Evolutionary conservation across 1,284 basidiomycete species (phyloP), one percentile per base, ranked within the genome.

Genomic region (Apiotrichum veenhuisii): DNA sequence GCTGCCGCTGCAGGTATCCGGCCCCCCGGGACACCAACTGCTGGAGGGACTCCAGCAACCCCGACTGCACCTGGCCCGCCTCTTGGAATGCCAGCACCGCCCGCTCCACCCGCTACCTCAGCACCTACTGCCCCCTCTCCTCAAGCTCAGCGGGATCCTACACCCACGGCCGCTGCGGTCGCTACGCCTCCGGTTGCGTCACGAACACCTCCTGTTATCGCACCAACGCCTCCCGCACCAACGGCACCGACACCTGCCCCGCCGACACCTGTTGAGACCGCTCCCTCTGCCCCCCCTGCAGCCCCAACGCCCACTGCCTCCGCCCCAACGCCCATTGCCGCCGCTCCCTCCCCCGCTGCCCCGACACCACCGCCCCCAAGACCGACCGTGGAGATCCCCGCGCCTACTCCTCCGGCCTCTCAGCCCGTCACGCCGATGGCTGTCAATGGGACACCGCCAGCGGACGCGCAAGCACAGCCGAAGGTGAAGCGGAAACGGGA

Each of bases 1-100:
- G 40, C 47, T 17, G 47, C 47, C 5, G 45, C 50, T 1, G 38
- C 30, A 0, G 52, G 42, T 10, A 49, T 37, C 1, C 43, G 30
- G 33, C 26, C 10, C 5, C 27, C 27, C 3, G 38, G 30, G 8
- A 26, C 37, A 30, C 48, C 48, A 2, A 14, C 23, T 12, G 17
- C 26, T 30, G 44, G 38, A 10, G 46, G 26, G 1, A 42, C 52
- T 14, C 52, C 52, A 7, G 45, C 46, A 4, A 40, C 46, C 15
- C 52, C 52, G 12, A 54, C 52, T 27, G 27, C 55, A 3, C 40
- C 45, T n/a, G 49, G 48, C 3, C 43, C 37, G 30, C 54, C 45
- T 27, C 10, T 47, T 10, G 45, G 45, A 33, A 18, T 44, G 14
- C 37, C 48, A 9, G n/a, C 42, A 30, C 44, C 9, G 22, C 26